A percentile compares a stretch with the other conserved stretches of the same genome.
Evolutionary conservation across 164 flowering plant species (phyloP).

Genomic region (Warburgia ugandensis): DNA sequence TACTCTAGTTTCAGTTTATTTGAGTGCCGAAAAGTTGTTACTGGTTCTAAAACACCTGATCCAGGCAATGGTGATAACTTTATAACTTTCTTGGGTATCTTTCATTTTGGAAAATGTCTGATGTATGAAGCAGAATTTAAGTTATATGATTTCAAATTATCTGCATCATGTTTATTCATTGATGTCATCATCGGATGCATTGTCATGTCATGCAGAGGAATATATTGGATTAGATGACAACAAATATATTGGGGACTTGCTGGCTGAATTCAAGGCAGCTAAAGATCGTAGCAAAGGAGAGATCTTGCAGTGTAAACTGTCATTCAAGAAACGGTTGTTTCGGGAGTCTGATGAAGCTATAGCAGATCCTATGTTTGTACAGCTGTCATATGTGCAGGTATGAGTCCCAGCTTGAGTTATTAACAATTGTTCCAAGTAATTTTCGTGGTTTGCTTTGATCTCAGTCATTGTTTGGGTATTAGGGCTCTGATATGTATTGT

Average conservation of each 20-base stretch:
- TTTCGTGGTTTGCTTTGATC: background rate
- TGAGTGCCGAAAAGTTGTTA: conserved; percentile 88
- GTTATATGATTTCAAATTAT: background rate
- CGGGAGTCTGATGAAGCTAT: conserved; percentile 98
- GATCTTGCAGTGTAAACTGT: conserved; percentile 84
- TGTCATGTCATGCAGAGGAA: conserved; percentile 55
- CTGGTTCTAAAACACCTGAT: conserved; percentile 82
- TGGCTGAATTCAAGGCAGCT: conserved; percentile 87
- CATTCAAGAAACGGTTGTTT: conserved; percentile 82
- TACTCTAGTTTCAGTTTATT: conserved; percentile 91
- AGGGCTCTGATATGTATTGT: too few species aligned
- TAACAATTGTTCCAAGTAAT: too few species aligned
- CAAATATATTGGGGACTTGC: conserved; percentile 88
- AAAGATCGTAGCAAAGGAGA: conserved; percentile 97
- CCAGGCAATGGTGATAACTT: conserved; percentile 62
- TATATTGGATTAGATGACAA: conserved; percentile 91
- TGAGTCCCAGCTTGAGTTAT: conserved; percentile 11
- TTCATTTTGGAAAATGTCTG: too few species aligned
- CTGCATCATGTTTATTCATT: background rate
- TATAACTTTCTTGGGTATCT: conserved; percentile 6
- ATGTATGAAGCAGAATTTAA: too few species aligned
- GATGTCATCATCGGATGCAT: conserved; percentile 2
- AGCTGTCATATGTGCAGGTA: conserved; percentile 93
- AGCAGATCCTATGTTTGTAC: conserved; percentile 90
- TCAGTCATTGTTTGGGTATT: background rate